Evolutionary conservation across 805 yeast species (phyloP).

Genomic region (Ascoidea tarda): DNA sequence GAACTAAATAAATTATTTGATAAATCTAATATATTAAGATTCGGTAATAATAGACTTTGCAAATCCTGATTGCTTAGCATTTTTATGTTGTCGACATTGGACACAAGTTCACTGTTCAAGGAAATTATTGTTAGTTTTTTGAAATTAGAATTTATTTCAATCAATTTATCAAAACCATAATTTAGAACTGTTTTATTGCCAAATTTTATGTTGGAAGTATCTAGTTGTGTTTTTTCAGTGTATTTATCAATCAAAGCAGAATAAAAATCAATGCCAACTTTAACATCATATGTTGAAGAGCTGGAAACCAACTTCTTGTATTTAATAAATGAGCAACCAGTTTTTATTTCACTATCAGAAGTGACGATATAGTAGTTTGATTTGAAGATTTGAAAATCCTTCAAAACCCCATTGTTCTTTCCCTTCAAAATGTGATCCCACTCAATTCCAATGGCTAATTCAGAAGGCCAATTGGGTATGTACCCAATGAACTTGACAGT

Average conservation of each 20-base stretch:
- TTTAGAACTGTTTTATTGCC: conserved; percentile 48
- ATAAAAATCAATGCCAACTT: conserved; percentile 18
- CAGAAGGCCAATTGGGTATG: conserved; percentile 48
- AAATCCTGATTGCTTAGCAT: background rate
- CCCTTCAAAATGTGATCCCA: conserved; percentile 72
- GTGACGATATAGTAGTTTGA: conserved; percentile 5
- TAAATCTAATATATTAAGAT: conserved; percentile 33
- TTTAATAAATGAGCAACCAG: conserved; percentile 15
- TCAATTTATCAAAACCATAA: conserved; percentile 50
- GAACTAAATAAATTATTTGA: conserved; percentile 41
- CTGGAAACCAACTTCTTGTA: conserved; percentile 10
- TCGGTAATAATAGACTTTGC: conserved; percentile 9
- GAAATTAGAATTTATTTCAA: conserved; percentile 32
- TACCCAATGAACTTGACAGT: conserved; percentile 51
- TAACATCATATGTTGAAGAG: conserved; percentile 9
- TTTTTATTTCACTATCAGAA: background rate
- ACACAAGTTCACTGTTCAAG: conserved; percentile 29
- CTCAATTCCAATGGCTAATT: conserved; percentile 59
- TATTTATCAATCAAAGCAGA: conserved; percentile 40
- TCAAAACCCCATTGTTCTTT: conserved; percentile 49
- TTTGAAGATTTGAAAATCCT: conserved; percentile 42
- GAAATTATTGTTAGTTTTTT: conserved; percentile 31
- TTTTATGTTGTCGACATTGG: conserved; percentile 6
- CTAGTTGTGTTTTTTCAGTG: conserved; percentile 9
- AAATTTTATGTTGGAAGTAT: conserved; percentile 23